These are phyloP conservation scores for Kurtzmaniella quercitrusa DNA, from an alignment of 1,139 yeast genomes.

Conservation along the genomic window DNA sequence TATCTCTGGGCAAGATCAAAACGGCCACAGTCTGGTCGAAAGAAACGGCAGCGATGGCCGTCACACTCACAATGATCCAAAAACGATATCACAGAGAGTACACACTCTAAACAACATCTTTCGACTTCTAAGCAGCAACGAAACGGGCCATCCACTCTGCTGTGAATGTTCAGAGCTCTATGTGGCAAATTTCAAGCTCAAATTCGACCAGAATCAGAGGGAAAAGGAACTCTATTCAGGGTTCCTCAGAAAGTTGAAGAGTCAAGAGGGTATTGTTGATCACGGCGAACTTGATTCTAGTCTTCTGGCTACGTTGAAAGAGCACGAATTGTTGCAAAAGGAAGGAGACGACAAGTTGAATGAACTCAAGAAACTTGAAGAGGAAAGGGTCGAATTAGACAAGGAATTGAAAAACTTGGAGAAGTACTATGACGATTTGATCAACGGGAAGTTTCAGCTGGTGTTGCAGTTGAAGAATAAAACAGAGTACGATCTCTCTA, in stretches of 20 bases:
- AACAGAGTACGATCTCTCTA: conserved; percentile 45
- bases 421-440: conserved; percentile 34
- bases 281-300: conserved; percentile 27
- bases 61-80: conserved; percentile 3
- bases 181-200: conserved; percentile 61
- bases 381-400: conserved; percentile 34
- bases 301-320: conserved; percentile 36
- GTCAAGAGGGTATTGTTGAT: conserved; percentile 27
- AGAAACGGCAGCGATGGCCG: too few relatives aligned
- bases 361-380: conserved; percentile 45
- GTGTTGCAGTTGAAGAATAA: conserved; percentile 47
- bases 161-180: conserved; percentile 73
- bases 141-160: conserved; percentile 85
- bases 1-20: not conserved
- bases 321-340: conserved; percentile 30
- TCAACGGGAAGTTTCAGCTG: conserved; percentile 37
- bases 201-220: conserved; percentile 67
- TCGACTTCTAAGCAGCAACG: conserved; percentile 53
- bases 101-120: conserved; percentile 62
- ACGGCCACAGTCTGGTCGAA: not conserved
- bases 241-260: conserved; percentile 66
- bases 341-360: conserved; percentile 33
- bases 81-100: conserved; percentile 33
- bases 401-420: conserved; percentile 33
- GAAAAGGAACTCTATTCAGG: conserved; percentile 78